Base-by-base conservation (phyloP, 371 early-diverging fungal species). In the Apophysomyces sp. region DNA sequence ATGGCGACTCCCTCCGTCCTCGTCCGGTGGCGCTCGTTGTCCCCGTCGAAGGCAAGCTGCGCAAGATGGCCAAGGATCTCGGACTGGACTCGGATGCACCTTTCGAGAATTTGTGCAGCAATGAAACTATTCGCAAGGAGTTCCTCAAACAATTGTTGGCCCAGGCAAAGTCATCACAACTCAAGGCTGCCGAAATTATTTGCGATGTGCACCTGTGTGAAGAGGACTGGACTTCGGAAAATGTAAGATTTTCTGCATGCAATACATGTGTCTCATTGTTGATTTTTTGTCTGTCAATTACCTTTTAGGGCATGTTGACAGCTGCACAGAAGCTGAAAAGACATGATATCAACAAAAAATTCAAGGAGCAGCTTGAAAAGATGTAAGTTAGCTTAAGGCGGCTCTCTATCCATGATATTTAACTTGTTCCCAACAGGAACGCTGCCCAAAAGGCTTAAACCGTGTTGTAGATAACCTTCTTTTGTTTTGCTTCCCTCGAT, bases 271-370 rank as follows among this genome's bases (percentile, higher is more conserved):
- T 34, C n/a, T 31, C 28, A 39, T 29, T 60, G 56, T 27, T 24
- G 26, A 8, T 52, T 58, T 53, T 31, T 54, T 29, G 28, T 61
- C 62, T 58, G 32, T 62, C 27, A 27, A 18, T 61, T 54, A 18
- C 58, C 44, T 56, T 58, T 24, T 74, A 80, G 75, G 81, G 85
- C 44, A 52, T 89, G 57, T 72, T 94, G 78, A 98, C 98, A 8
- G 95, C 98, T 12, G 94, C 97, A 12, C 91, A 91, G 74, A 98
- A 98, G 77, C 69, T 97, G 37, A 94, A 95, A 79, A 87, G 98
- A 60, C 84, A 82, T 51, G 90, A 86, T 31, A 85, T 96, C 52
- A 76, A 85, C 55, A 72, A 84, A 37, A 66, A 72, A 26, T 94
- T 89, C 72, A 73, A 77, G 57, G 40, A 53, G 3, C 71, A 88